These are phyloP conservation scores for Reutealis trisperma DNA, from an alignment of 345 rosid species.

Conservation along the genomic window DNA sequence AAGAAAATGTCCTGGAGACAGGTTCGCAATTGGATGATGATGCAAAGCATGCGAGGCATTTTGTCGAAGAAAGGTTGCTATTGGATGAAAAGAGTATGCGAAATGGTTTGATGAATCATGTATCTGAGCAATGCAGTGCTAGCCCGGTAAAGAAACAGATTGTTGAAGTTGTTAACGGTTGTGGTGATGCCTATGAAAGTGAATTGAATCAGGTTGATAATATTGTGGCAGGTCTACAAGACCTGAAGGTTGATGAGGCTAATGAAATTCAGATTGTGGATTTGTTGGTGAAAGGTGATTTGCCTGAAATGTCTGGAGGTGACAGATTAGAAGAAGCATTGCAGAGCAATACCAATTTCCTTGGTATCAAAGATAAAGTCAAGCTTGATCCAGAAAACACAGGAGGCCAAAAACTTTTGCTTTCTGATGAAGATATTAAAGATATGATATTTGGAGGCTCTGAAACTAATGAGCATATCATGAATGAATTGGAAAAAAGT, in stretches of 20 bases:
- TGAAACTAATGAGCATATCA: conserved; percentile 18
- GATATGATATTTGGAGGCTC: conserved; percentile 32
- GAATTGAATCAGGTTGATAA: not conserved
- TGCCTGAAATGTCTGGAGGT: conserved; percentile 6
- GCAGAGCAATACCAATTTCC: not conserved
- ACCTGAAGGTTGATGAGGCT: conserved; percentile 17
- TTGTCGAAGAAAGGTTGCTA: conserved; percentile 23
- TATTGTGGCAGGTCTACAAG: conserved; percentile 4
- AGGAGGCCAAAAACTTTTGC: conserved; percentile 17
- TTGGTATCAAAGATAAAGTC: conserved; percentile 5
- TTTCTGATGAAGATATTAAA: conserved; percentile 38
- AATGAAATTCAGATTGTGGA: conserved; percentile 11
- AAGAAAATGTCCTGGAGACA: conserved; percentile 16
- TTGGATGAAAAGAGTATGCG: conserved; percentile 9
- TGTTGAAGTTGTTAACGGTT: not conserved
- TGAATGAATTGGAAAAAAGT: conserved; percentile 16
- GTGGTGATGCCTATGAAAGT: not conserved
- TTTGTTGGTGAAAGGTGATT: not conserved
- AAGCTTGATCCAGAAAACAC: conserved; percentile 14
- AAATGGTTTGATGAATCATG: conserved; percentile 2
- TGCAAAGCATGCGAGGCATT: not conserved
- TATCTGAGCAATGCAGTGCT: conserved; percentile 1
- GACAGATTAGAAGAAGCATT: conserved; percentile 18
- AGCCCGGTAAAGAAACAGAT: not conserved
- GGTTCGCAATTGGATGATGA: conserved; percentile 18